These are phyloP conservation scores for Neurospora sp. DNA, from an alignment of 495 filamentous ascomycete species.

Conservation along the genomic window DNA sequence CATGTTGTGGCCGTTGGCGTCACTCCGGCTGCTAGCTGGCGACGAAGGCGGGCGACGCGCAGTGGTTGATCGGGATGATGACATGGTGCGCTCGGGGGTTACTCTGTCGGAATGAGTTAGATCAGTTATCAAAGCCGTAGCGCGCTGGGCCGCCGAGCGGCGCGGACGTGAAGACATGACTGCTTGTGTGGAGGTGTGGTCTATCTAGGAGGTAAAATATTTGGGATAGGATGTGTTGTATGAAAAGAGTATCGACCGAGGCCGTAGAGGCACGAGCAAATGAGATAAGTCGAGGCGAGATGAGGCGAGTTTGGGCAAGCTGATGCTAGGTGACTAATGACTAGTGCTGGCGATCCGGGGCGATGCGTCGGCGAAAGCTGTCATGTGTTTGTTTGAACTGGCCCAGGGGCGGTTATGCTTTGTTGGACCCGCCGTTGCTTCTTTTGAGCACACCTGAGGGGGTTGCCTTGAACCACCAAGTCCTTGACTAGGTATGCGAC, in stretches of 20 bases:
- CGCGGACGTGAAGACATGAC: conserved; percentile 34
- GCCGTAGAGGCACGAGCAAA: neutral
- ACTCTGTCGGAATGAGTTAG: conserved; percentile 38
- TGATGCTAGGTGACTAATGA: neutral
- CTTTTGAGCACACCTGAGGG: too few species aligned
- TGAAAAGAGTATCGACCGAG: neutral
- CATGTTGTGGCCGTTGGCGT: conserved; percentile 49
- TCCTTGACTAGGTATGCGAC: too few species aligned
- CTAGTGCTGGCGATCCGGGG: neutral
- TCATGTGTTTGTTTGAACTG: too few species aligned
- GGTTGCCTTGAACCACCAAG: too few species aligned
- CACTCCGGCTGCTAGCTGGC: conserved; percentile 29
- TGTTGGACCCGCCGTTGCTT: too few species aligned
- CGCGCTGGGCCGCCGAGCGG: conserved; percentile 39
- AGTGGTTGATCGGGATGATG: conserved; percentile 23
- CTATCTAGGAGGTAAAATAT: neutral
- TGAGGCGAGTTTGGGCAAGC: neutral
- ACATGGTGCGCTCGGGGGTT: conserved; percentile 33
- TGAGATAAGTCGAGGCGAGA: neutral
- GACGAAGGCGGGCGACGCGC: conserved; percentile 42
- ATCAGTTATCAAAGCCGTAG: conserved; percentile 40
- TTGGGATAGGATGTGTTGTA: neutral
- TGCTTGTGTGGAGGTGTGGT: neutral
- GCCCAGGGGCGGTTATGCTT: too few species aligned
- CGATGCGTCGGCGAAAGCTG: neutral